A percentile compares a stretch with the other conserved stretches of the same genome.
Evolutionary conservation across 1,284 basidiomycete genomes (phyloP).

Genomic region (Marasmius oreades): DNA sequence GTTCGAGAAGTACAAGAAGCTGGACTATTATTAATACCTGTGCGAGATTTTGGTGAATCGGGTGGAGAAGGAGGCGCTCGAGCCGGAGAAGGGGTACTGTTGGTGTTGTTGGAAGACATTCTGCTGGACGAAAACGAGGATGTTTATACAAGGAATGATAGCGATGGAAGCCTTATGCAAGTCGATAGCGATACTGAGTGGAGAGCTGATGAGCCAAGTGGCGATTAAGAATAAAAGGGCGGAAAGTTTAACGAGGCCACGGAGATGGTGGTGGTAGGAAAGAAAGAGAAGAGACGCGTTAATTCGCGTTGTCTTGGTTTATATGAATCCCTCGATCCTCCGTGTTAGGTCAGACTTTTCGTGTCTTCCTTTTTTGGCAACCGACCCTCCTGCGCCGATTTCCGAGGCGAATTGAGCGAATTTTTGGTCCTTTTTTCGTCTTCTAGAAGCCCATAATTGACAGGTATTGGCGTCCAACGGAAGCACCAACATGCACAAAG

Average conservation of each 20-base stretch:
- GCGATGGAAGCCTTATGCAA: constrained; percentile 10
- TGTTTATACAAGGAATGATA: constrained; percentile 11
- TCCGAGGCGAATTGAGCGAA: neutral
- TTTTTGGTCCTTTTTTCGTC: neutral
- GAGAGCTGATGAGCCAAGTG: constrained; percentile 2
- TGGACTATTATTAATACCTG: neutral
- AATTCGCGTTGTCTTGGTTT: constrained; percentile 1
- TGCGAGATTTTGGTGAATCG: constrained; percentile 4
- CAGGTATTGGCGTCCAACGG: neutral
- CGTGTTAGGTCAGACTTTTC: neutral
- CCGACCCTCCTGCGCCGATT: neutral
- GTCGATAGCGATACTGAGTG: neutral
- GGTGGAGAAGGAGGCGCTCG: constrained; percentile 11
- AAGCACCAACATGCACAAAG: neutral
- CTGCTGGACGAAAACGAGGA: neutral
- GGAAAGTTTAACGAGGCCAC: neutral
- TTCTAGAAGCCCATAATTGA: neutral
- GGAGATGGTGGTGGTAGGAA: constrained; percentile 11
- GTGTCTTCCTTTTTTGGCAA: neutral
- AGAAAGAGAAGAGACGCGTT: constrained; percentile 5
- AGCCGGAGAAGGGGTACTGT: neutral
- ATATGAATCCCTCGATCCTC: neutral
- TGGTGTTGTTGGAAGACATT: neutral
- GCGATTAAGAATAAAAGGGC: constrained; percentile 7
- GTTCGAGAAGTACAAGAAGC: constrained; percentile 10